A percentile compares a stretch with the other conserved stretches of the same genome.
phyloP scores from a whole-genome alignment of 208 protist genomes.

The Herpetomonas muscarum region DNA sequence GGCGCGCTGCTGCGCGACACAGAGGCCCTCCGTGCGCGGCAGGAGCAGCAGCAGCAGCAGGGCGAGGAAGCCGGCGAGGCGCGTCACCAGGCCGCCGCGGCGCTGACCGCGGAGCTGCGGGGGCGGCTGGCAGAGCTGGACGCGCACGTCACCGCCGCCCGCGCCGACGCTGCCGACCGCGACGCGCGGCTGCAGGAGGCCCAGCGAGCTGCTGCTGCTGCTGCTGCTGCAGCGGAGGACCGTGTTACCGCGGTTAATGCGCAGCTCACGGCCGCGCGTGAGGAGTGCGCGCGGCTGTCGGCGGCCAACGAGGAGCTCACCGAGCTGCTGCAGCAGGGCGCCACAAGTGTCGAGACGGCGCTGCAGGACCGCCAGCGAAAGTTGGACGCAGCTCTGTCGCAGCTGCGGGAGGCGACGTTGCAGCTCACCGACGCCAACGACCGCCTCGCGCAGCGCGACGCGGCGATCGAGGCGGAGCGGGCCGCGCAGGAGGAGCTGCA shows the following conservation, averaged over 20 bases:
- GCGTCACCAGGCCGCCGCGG: background rate
- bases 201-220: slow-evolving; percentile 5
- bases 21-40: slow-evolving; percentile 14
- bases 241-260: slow-evolving; percentile 8
- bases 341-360: slow-evolving; percentile 37
- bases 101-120: background rate
- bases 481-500: slow-evolving; percentile 24
- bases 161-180: slow-evolving; percentile 20
- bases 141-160: slow-evolving; percentile 13
- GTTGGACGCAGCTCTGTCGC: slow-evolving; percentile 6
- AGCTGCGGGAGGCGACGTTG: background rate
- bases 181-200: slow-evolving; percentile 16
- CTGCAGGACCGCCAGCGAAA: slow-evolving; percentile 29
- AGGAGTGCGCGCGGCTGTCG: slow-evolving; percentile 16
- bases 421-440: slow-evolving; percentile 2
- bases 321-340: slow-evolving; percentile 42
- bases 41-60: slow-evolving; percentile 14
- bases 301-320: slow-evolving; percentile 38
- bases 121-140: background rate
- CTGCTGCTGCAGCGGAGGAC: slow-evolving; percentile 4
- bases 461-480: slow-evolving; percentile 15
- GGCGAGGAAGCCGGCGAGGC: background rate
- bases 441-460: slow-evolving; percentile 6
- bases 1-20: slow-evolving; percentile 28
- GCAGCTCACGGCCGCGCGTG: slow-evolving; percentile 15